These are phyloP conservation scores for Hymenochaete sp. DNA, from an alignment of 1,284 basidiomycete genomes.

Conservation along the genomic window DNA sequence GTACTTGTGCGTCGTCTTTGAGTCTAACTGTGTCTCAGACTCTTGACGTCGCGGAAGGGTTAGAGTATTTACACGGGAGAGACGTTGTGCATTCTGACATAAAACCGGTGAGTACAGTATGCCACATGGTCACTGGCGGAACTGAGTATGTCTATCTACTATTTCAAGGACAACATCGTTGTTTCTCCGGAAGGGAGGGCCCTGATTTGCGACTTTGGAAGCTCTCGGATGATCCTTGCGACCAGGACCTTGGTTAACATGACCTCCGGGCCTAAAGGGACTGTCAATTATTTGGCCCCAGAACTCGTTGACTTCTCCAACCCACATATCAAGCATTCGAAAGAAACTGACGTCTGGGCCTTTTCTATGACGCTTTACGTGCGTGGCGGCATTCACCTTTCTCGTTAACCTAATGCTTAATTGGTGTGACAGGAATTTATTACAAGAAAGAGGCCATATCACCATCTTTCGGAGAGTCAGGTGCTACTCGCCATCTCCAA, in stretches of 20 bases:
- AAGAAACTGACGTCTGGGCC: constrained; percentile 11
- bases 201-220: constrained; percentile 12
- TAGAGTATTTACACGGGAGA: constrained; percentile 6
- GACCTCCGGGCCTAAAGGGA: constrained; percentile 1
- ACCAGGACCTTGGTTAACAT: not conserved
- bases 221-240: constrained; percentile 6
- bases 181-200: constrained; percentile 1
- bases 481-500: no score
- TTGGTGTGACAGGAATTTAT: not conserved
- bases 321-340: constrained; percentile 1
- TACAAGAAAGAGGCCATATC: not conserved
- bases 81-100: constrained; percentile 14
- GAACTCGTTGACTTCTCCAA: constrained; percentile 1
- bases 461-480: no score
- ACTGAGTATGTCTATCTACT: not conserved
- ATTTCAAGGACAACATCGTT: constrained; percentile 10
- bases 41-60: constrained; percentile 5
- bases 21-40: not conserved
- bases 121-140: not conserved
- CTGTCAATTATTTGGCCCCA: constrained; percentile 10
- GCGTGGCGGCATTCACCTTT: not conserved
- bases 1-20: not conserved
- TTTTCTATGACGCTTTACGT: constrained; percentile 15
- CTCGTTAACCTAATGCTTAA: not conserved
- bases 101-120: constrained; percentile 14